A percentile compares a stretch with the other conserved stretches of the same genome.
Conservation (phyloP, 441 rosid genomes). For the Geranium incanum region DNA sequence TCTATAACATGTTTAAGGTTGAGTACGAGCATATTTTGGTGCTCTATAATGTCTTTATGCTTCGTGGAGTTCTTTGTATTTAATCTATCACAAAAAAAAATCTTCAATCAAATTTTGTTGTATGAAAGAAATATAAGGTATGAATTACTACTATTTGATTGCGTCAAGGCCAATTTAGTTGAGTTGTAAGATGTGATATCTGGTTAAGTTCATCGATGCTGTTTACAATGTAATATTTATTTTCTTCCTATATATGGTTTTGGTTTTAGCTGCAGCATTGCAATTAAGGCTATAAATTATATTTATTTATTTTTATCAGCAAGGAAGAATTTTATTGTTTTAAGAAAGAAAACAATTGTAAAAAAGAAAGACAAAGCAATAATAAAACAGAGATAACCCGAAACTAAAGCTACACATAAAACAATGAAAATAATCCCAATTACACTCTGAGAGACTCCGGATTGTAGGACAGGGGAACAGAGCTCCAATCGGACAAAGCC, state of each 20-base stretch:
- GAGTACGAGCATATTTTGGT: neutral
- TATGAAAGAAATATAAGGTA: neutral
- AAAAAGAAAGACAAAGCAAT: no score
- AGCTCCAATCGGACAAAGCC: no score
- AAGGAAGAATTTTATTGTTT: no score
- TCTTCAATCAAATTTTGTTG: neutral
- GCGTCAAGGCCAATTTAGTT: neutral
- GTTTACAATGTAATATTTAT: neutral
- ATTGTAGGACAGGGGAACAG: no score
- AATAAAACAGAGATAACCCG: no score
- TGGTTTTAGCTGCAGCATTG: neutral
- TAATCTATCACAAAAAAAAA: neutral
- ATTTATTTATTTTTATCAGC: no score
- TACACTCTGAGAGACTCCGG: no score
- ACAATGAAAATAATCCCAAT: no score
- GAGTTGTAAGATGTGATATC: neutral
- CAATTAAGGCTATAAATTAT: neutral
- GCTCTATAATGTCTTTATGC: neutral
- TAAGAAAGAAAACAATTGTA: no score
- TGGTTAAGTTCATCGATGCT: neutral
- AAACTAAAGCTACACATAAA: no score
- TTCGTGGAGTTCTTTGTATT: neutral
- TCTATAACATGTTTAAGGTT: neutral
- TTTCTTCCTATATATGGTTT: neutral
- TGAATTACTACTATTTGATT: neutral